Percentiles rank a stretch among this genome's conserved stretches.
Conservation (phyloP, 805 yeast genomes). For the Spencermartinsiella europaea region DNA sequence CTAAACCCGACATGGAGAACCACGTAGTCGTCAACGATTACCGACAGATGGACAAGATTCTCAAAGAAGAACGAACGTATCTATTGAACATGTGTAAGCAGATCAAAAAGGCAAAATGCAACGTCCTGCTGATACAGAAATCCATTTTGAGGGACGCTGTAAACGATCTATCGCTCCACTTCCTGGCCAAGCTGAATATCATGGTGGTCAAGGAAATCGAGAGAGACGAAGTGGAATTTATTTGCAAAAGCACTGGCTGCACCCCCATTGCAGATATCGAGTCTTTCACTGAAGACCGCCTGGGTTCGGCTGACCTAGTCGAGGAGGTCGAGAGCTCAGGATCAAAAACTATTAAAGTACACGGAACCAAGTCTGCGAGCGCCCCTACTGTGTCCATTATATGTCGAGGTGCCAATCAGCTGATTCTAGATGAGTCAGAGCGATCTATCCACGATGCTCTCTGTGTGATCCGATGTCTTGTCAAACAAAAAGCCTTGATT, state of each 20-base stretch:
- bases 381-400: constrained; percentile 75
- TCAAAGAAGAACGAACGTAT: constrained; percentile 96
- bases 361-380: constrained; percentile 15
- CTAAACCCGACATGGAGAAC: constrained; percentile 97
- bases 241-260: constrained; percentile 81
- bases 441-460: constrained; percentile 96
- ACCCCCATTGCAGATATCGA: constrained; percentile 96
- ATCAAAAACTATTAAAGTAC: constrained; percentile 80
- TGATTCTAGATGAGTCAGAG: constrained; percentile 92
- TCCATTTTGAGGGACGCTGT: constrained; percentile 94
- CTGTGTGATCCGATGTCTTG: constrained; percentile 86
- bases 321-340: constrained; percentile 90
- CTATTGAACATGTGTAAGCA: constrained; percentile 90
- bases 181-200: constrained; percentile 85
- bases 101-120: constrained; percentile 95
- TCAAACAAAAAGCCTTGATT: constrained; percentile 80
- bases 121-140: constrained; percentile 83
- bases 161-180: constrained; percentile 90
- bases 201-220: constrained; percentile 94
- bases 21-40: constrained; percentile 96
- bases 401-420: constrained; percentile 89
- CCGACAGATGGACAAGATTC: constrained; percentile 97
- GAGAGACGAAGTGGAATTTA: constrained; percentile 92
- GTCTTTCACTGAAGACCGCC: constrained; percentile 84
- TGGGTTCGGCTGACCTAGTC: constrained; percentile 86